These are phyloP conservation scores for Globisporangium mamillatum DNA, from an alignment of 352 stramenopile genomes.

Conservation along the genomic window DNA sequence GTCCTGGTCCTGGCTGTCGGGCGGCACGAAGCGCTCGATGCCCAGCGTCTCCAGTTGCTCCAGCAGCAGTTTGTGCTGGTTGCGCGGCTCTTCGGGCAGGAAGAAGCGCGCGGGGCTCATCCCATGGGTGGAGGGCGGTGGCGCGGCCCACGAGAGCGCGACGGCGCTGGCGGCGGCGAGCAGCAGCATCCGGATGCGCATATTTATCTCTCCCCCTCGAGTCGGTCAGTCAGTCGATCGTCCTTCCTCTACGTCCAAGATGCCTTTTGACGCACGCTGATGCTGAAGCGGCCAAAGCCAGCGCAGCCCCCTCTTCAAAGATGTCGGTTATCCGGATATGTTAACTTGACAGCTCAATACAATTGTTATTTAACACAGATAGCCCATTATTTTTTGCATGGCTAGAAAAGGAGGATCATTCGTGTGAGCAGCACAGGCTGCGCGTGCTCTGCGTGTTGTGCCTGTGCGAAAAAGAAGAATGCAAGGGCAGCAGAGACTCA, in stretches of 20 bases:
- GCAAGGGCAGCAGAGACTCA: neutral
- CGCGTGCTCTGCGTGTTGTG: neutral
- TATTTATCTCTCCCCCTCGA: neutral
- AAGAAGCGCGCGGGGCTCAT: conserved; percentile 37
- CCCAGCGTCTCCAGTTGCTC: conserved; percentile 51
- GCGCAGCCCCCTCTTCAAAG: neutral
- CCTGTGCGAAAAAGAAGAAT: neutral
- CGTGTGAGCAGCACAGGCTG: neutral
- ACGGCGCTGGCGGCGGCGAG: neutral
- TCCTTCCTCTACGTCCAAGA: neutral
- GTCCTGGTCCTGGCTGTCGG: conserved; percentile 16
- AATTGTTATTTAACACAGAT: conserved; percentile 2
- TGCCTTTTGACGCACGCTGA: neutral
- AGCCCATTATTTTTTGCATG: neutral
- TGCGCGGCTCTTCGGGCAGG: conserved; percentile 37
- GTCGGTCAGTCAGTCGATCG: neutral
- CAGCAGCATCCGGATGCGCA: conserved; percentile 9
- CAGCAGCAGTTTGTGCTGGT: conserved; percentile 40
- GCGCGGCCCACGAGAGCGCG: neutral
- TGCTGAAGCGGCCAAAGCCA: neutral
- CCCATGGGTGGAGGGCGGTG: neutral
- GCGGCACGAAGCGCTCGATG: conserved; percentile 44
- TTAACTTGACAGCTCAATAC: neutral
- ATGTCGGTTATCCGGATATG: neutral
- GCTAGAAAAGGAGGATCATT: conserved; percentile 9